Evolutionary conservation across 179 eudicot species (phyloP).

Genomic region (Beta macrorhiza): DNA sequence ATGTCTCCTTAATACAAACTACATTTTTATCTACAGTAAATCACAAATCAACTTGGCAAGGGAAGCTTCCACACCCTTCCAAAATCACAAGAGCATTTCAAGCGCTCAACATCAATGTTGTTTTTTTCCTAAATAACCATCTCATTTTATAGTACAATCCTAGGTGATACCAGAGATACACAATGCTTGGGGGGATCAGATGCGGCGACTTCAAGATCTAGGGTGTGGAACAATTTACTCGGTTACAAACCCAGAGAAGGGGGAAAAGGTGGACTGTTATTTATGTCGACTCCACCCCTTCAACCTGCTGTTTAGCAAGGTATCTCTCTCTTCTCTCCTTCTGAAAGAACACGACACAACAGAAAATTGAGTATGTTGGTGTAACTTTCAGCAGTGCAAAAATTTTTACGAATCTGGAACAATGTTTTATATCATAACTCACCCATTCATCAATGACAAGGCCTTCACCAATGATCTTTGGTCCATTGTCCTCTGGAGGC

Average conservation of each 20-base stretch:
- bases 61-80: conserved; percentile 12
- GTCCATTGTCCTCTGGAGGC: conserved; percentile 48
- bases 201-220: neutral
- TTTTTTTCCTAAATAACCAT: conserved; percentile 4
- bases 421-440: conserved; percentile 2
- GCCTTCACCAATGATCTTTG: conserved; percentile 52
- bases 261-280: neutral
- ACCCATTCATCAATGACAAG: conserved; percentile 59
- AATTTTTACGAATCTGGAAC: neutral
- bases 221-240: neutral
- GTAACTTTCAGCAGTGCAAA: neutral
- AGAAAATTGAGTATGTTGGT: neutral
- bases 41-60: conserved; percentile 16
- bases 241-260: neutral
- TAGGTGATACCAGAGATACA: conserved; percentile 8
- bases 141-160: conserved; percentile 19
- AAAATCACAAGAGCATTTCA: neutral
- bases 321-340: conserved; percentile 54
- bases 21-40: conserved; percentile 35
- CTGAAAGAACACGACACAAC: conserved; percentile 26
- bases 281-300: conserved; percentile 44
- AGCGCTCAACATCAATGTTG: conserved; percentile 1
- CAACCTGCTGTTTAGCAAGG: conserved; percentile 51
- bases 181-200: neutral
- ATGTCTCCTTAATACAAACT: conserved; percentile 13